Base-by-base conservation (phyloP, 2,329 filamentous ascomycete genomes). In the Helotiales sp. region DNA sequence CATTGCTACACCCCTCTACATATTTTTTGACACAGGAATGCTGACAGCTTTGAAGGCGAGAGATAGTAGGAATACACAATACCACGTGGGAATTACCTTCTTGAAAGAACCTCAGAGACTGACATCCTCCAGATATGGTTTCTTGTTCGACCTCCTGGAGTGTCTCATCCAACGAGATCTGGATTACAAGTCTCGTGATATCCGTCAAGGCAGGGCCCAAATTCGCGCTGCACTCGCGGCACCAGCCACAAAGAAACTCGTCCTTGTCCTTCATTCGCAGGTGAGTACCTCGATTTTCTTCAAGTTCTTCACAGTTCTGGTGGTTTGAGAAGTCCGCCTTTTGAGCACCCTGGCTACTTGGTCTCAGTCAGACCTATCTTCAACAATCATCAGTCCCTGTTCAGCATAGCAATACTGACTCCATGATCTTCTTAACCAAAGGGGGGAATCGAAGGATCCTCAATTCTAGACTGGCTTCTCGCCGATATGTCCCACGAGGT, bases 81-180 rank as follows among this genome's bases (percentile, higher is more conserved):
- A 85, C 84, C 68, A 95, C 91, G 70, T 87, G 82, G 34, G 75
- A 90, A 32, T 6, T 40, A 8, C 20, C 17, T 26, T 87, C 3
- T 85, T 85, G 75, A 79, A 90, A 40, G 61, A 26, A 20, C 22
- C 58, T 34, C 63, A 52, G 54, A 40, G 64, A n/a, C 24, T 45
- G 30, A 52, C 32, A 13, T 8, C 6, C 91, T 47, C 11, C 26
- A 82, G 80, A 5, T 74, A 77, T 1, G 92, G 92, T 1, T 86
- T 94, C 58, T 76, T 94, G 17, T 93, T 93, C 70, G 92, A 96
- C 72, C 81, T 94, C 0, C 78, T 94, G 30, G 89, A 96, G 77
- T 94, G 91, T 72, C 81, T 96, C 10, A 82, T 95, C 68, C 91
- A 96, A 77, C 86, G 92, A 49, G 90, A 90, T 76, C 89, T 93